Evolutionary conservation across 202 grass and related monocot genomes (phyloP), one percentile per base, ranked within the genome.

Genomic region (Panicum hallii): DNA sequence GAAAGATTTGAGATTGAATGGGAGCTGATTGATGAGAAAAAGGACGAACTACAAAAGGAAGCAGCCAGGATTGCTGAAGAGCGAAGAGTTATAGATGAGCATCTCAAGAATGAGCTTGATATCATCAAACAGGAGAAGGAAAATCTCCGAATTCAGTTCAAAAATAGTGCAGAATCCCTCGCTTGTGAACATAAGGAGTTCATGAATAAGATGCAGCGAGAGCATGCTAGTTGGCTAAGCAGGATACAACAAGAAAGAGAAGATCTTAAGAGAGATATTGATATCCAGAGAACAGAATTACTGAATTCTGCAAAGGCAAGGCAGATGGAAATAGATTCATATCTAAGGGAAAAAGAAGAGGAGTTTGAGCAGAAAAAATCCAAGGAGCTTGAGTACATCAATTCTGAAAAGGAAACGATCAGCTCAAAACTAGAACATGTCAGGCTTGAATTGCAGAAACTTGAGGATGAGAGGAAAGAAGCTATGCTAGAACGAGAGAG

Each of bases 1-100:
- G 93, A 99, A 85, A 90, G 88, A 58, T 99, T 99, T 86, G 97
- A 99, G 66, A 88, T 90, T 83, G 91, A 99, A 72, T 99, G 97
- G 97, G 97, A 96, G 28, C 70, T 91, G 36, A 85, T 96, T 74
- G 97, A 99, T 67, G 93, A 94, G 87, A 96, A 96, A 62, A 94
- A 90, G 54, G 91, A 96, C 49, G 90, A 92, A 62, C 78, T 99
- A 68, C 63, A 81, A 58, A 96, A 91, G 85, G 93, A 96, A 82
- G 71, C 82, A 48, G 90, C 68, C 46, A 86, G 66, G 78, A 87
- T 94, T 77, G 88, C 88, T 69, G 88, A 90, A 82, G 97, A 94
- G 75, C 84, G 88, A 83, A 88, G 79, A 84, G 32, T 80, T 64
- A 84, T 92, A 77, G 38, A 69, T 70, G 86, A 87, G 49, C 77